Evolutionary conservation across 2,329 filamentous ascomycete genomes (phyloP).

Genomic region (Blastomyces parvus): DNA sequence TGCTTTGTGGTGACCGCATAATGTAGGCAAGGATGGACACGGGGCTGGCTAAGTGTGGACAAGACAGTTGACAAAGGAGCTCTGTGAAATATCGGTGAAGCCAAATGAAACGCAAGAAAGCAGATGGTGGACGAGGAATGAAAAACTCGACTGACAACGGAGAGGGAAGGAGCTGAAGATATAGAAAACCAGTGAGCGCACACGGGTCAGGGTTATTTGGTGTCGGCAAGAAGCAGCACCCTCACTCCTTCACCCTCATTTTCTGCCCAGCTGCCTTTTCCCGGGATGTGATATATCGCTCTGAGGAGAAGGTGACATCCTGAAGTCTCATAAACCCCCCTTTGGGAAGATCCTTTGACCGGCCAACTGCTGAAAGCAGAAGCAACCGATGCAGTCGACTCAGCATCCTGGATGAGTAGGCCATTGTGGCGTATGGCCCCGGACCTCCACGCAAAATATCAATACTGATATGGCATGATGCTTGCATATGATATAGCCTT

Average conservation of each 20-base stretch:
- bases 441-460: neutral
- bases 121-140: neutral
- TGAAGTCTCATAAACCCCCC: neutral
- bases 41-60: neutral
- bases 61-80: neutral
- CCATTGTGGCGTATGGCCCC: neutral
- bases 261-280: neutral
- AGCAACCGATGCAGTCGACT: neutral
- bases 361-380: neutral
- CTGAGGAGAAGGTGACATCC: neutral
- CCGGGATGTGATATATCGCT: neutral
- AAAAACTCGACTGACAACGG: neutral
- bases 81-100: neutral
- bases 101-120: neutral
- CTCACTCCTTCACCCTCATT: neutral
- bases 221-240: neutral
- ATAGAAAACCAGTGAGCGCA: neutral
- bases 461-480: neutral
- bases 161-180: neutral
- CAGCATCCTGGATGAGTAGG: neutral
- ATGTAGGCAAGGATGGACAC: neutral
- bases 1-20: constrained; percentile 17
- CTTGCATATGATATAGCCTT: neutral
- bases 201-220: too few species aligned
- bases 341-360: too few species aligned